Conservation (phyloP, 768 basidiomycete genomes). For the Pilatotrama ljubarskyi region DNA sequence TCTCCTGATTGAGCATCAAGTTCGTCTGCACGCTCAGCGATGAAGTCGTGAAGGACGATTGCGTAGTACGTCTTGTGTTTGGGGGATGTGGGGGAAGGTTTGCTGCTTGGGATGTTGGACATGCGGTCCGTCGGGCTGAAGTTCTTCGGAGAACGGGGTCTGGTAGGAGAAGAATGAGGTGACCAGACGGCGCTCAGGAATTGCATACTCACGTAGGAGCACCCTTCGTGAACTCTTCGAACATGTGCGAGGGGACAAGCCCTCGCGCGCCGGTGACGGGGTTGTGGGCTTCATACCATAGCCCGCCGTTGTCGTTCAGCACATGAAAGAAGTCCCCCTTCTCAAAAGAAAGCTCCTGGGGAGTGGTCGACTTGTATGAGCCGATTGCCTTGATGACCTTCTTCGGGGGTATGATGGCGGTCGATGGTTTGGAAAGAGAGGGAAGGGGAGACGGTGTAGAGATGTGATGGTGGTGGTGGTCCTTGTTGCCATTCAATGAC, state of each 20-base stretch:
- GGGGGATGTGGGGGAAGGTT: slow-evolving; percentile 26
- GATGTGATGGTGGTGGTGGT: slow-evolving; percentile 62
- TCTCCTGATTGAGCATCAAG: slow-evolving; percentile 94
- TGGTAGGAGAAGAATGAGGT: background rate
- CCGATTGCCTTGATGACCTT: slow-evolving; percentile 90
- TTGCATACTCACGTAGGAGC: slow-evolving; percentile 53
- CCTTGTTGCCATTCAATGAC: slow-evolving; percentile 69
- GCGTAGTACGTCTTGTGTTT: slow-evolving; percentile 83
- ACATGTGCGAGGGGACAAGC: slow-evolving; percentile 81
- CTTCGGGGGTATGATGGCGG: slow-evolving; percentile 80
- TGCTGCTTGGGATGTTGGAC: slow-evolving; percentile 10
- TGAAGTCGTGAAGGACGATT: slow-evolving; percentile 92
- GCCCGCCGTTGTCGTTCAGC: slow-evolving; percentile 60
- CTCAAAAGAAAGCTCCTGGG: slow-evolving; percentile 85
- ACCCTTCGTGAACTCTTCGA: slow-evolving; percentile 88
- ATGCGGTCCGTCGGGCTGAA: slow-evolving; percentile 14
- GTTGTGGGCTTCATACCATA: slow-evolving; percentile 95
- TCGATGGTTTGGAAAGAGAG: slow-evolving; percentile 65
- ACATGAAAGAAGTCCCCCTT: slow-evolving; percentile 99
- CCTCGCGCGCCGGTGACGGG: slow-evolving; percentile 90
- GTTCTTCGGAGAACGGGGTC: slow-evolving; percentile 21
- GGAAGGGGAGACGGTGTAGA: slow-evolving; percentile 70
- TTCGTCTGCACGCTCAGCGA: slow-evolving; percentile 94
- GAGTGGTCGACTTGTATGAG: slow-evolving; percentile 63
- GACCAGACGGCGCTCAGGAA: background rate